phyloP scores from a whole-genome alignment of 2,329 filamentous ascomycete genomes.

The Neopestalotiopsis sp. region DNA sequence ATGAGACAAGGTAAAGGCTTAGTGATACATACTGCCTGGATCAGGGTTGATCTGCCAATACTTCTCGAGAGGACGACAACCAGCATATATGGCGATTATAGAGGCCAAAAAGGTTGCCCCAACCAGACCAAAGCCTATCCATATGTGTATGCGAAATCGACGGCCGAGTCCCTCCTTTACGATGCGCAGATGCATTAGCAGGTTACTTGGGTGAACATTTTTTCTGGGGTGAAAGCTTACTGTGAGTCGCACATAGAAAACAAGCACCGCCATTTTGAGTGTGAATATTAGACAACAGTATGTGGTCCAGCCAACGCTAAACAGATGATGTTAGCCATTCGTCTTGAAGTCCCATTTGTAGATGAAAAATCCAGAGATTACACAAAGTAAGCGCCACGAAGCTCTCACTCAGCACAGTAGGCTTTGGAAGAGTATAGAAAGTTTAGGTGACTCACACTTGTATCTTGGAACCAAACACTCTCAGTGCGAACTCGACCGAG shows the following conservation, averaged over 20 bases:
- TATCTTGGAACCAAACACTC: slow-evolving; percentile 55
- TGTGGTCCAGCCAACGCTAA: slow-evolving; percentile 24
- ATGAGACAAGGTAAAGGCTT: slow-evolving; percentile 14
- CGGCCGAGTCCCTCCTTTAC: slow-evolving; percentile 41
- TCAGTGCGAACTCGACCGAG: slow-evolving; percentile 46
- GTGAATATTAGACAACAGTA: slow-evolving; percentile 57
- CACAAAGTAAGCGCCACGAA: too few relatives aligned
- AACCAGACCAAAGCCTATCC: slow-evolving; percentile 51
- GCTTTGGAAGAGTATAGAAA: background rate
- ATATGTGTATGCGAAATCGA: slow-evolving; percentile 46
- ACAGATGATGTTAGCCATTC: background rate
- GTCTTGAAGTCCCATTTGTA: too few relatives aligned
- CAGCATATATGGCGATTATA: slow-evolving; percentile 49
- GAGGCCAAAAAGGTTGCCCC: slow-evolving; percentile 49
- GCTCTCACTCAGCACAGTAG: too few relatives aligned
- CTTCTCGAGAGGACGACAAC: slow-evolving; percentile 51
- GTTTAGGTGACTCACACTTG: slow-evolving; percentile 38
- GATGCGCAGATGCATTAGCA: background rate
- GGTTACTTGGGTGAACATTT: background rate
- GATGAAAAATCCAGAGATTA: too few relatives aligned
- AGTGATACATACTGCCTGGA: slow-evolving; percentile 48
- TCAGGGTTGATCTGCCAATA: slow-evolving; percentile 61
- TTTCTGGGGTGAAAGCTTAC: slow-evolving; percentile 21
- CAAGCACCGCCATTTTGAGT: slow-evolving; percentile 56
- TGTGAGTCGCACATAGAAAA: slow-evolving; percentile 59